phyloP scores from a whole-genome alignment of 192 early-diverging fungal genomes.

The Lunasporangiospora selenospora region DNA sequence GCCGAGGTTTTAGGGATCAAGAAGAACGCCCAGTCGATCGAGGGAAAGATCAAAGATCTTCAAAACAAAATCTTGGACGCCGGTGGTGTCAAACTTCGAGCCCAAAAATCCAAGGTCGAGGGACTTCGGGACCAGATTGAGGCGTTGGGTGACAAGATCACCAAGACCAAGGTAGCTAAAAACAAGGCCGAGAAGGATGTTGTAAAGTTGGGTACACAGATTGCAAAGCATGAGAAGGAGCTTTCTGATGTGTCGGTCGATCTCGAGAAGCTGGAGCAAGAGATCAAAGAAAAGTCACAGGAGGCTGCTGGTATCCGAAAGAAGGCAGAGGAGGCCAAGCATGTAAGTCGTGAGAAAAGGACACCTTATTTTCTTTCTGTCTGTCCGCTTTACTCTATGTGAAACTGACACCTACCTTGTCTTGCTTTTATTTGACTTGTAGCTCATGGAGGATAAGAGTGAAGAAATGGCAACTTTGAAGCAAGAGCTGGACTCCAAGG shows the following conservation, averaged over 20 bases:
- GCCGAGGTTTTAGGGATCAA: constrained; percentile 58
- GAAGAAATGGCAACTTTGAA: constrained; percentile 71
- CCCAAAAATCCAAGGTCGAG: constrained; percentile 87
- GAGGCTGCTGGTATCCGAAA: constrained; percentile 54
- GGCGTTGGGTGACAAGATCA: constrained; percentile 67
- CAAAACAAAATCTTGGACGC: constrained; percentile 92
- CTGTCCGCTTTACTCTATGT: not conserved
- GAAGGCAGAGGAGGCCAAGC: constrained; percentile 49
- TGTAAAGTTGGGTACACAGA: constrained; percentile 68
- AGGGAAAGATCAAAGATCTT: constrained; percentile 79
- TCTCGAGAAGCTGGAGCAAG: constrained; percentile 63
- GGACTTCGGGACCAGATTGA: constrained; percentile 81
- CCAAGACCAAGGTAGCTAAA: constrained; percentile 77
- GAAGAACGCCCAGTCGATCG: constrained; percentile 65
- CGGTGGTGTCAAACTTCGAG: constrained; percentile 86
- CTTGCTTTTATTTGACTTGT: not conserved
- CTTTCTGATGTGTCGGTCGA: constrained; percentile 68
- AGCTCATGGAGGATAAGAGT: constrained; percentile 72
- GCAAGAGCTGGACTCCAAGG: constrained; percentile 70
- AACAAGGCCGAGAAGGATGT: constrained; percentile 79
- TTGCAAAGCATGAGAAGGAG: constrained; percentile 71
- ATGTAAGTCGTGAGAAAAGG: constrained; percentile 38
- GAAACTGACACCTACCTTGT: not conserved
- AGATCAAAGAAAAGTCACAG: constrained; percentile 62
- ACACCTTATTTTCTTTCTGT: not conserved